These are phyloP conservation scores for Suillus subalutaceus DNA, from an alignment of 768 basidiomycete genomes.

Conservation along the genomic window DNA sequence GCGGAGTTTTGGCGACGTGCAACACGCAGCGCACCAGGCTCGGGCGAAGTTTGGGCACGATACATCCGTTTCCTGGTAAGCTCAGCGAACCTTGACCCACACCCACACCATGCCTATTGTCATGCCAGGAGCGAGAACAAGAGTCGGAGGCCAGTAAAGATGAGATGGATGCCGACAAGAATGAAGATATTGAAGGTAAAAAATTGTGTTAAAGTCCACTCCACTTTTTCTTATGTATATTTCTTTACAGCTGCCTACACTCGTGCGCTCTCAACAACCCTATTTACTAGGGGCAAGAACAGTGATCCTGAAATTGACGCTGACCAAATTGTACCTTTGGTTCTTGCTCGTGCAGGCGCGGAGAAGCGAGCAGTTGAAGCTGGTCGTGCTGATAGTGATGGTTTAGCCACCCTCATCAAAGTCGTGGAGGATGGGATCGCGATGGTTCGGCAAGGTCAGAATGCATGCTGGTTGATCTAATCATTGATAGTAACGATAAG, in stretches of 20 bases:
- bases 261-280: constrained; percentile 55
- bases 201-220: neutral
- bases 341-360: constrained; percentile 66
- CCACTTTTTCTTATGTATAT: neutral
- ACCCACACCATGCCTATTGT: constrained; percentile 2
- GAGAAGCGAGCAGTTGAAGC: constrained; percentile 59
- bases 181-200: neutral
- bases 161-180: neutral
- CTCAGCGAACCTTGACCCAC: neutral
- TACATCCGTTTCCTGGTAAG: constrained; percentile 74
- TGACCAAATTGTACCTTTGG: constrained; percentile 65
- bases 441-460: constrained; percentile 59
- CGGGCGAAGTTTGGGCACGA: constrained; percentile 78
- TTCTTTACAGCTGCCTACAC: constrained; percentile 54
- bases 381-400: constrained; percentile 52
- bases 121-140: constrained; percentile 25
- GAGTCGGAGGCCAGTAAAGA: constrained; percentile 4
- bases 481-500: neutral
- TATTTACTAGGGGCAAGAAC: constrained; percentile 42
- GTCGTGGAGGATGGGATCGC: constrained; percentile 66
- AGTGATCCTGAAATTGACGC: constrained; percentile 43
- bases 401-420: constrained; percentile 53
- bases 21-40: constrained; percentile 71
- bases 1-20: constrained; percentile 45
- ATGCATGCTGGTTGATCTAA: neutral